These are phyloP conservation scores for Pseudophaeomoniella oleicola DNA, from an alignment of 2,329 filamentous ascomycete species.

Conservation along the genomic window DNA sequence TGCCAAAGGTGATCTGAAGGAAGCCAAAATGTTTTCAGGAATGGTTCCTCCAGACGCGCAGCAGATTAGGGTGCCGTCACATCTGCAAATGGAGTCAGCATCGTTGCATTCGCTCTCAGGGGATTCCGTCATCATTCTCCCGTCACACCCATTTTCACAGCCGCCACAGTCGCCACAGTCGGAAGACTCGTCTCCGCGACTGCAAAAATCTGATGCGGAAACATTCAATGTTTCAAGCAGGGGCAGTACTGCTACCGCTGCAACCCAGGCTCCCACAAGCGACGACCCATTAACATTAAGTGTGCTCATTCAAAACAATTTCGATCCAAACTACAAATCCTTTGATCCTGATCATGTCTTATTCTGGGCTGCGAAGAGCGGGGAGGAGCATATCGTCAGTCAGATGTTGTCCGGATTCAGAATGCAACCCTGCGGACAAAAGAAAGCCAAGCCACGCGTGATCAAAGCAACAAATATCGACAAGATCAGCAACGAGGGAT, in stretches of 20 bases:
- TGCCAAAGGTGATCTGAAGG: not conserved
- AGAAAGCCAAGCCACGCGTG: not conserved
- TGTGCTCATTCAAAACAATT: not conserved
- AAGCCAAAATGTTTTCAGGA: slow-evolving; percentile 1
- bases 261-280: not conserved
- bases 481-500: not conserved
- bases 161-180: not conserved
- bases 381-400: slow-evolving; percentile 7
- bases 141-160: not conserved
- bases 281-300: not conserved
- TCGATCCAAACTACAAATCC: not conserved
- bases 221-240: not conserved
- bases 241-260: not conserved
- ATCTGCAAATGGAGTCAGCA: not conserved
- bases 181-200: not conserved
- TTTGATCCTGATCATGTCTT: slow-evolving; percentile 6
- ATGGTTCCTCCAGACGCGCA: not conserved
- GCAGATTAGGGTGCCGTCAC: not conserved
- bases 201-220: not conserved
- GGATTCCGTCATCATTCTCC: not conserved
- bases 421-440: not conserved
- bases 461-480: slow-evolving; percentile 1
- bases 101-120: not conserved
- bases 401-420: not conserved
- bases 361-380: slow-evolving; percentile 19